Evolutionary conservation across 148 eudicot species (phyloP).

Genomic region (Rhododendron williamsianum): DNA sequence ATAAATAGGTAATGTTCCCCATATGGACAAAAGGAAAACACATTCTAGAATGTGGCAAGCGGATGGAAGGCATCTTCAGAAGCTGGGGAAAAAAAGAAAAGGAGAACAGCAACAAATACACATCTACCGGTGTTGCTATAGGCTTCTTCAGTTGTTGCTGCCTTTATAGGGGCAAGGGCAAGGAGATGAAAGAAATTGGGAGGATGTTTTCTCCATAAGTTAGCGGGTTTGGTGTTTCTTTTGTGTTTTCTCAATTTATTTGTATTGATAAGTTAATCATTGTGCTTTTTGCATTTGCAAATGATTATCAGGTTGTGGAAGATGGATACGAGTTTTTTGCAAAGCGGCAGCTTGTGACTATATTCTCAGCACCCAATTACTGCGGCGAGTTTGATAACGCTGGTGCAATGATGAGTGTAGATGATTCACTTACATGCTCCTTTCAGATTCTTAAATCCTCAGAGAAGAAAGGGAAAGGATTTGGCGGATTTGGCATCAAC

Average conservation of each 20-base stretch:
- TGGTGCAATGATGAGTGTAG: conserved; percentile 86
- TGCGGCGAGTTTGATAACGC: conserved; percentile 81
- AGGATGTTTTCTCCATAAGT: not conserved
- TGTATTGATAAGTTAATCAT: not conserved
- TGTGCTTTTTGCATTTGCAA: not conserved
- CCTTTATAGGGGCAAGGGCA: not conserved
- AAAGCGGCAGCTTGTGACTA: conserved; percentile 63
- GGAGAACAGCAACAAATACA: not conserved
- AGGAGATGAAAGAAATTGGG: not conserved
- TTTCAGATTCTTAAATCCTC: conserved; percentile 68
- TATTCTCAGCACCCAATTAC: conserved; percentile 79
- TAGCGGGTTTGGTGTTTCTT: not conserved
- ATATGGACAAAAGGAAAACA: not conserved
- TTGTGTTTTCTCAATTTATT: not conserved
- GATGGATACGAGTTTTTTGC: conserved; percentile 81
- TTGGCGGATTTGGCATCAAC: conserved; percentile 57
- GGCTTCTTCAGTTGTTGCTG: not conserved
- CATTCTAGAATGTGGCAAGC: not conserved
- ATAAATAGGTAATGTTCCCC: not conserved
- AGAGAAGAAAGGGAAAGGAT: conserved; percentile 65
- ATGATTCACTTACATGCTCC: conserved; percentile 69
- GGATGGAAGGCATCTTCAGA: not conserved
- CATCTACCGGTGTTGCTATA: not conserved
- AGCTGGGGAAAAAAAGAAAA: not conserved
- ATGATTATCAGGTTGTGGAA: conserved; percentile 55